These are phyloP conservation scores for Vitis hybrid DNA, from an alignment of 177 flowering plant genomes.

Conservation along the genomic window DNA sequence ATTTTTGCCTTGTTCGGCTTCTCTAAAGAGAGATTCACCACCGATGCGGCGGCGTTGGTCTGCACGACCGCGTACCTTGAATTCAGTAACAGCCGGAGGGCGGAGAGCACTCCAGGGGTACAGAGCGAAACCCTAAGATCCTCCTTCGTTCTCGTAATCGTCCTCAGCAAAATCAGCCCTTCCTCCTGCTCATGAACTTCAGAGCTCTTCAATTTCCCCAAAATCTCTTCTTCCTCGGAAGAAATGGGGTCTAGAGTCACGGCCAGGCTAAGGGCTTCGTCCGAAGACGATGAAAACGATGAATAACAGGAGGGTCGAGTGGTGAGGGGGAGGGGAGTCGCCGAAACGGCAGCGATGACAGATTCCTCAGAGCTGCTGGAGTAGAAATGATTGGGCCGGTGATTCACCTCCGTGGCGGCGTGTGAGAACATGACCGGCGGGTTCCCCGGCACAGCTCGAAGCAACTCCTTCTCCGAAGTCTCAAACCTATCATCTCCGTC, in stretches of 20 bases:
- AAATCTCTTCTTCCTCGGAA: slow-evolving; percentile 50
- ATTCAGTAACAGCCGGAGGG: slow-evolving; percentile 41
- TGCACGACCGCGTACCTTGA: slow-evolving; percentile 57
- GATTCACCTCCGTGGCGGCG: slow-evolving; percentile 61
- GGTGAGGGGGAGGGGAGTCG: slow-evolving; percentile 52
- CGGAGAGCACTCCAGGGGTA: slow-evolving; percentile 42
- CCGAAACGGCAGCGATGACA: slow-evolving; percentile 33
- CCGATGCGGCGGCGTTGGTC: slow-evolving; percentile 70
- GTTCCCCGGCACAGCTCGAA: slow-evolving; percentile 52
- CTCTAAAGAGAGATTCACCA: slow-evolving; percentile 88
- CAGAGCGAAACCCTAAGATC: slow-evolving; percentile 59
- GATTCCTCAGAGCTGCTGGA: slow-evolving; percentile 65
- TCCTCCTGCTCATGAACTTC: slow-evolving; percentile 69
- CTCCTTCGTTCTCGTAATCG: slow-evolving; percentile 47
- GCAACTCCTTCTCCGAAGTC: slow-evolving; percentile 52
- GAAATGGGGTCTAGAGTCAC: slow-evolving; percentile 7
- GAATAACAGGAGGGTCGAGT: slow-evolving; percentile 70
- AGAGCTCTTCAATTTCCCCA: slow-evolving; percentile 44
- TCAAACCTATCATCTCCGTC: slow-evolving; percentile 12
- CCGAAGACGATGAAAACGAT: slow-evolving; percentile 42
- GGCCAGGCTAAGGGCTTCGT: slow-evolving; percentile 22
- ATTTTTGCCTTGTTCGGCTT: slow-evolving; percentile 70
- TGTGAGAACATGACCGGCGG: slow-evolving; percentile 43
- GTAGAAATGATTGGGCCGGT: slow-evolving; percentile 38
- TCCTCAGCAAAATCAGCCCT: slow-evolving; percentile 51